Evolutionary conservation across 176 grass and related monocot genomes (phyloP).

Genomic region (Raddia guianensis): DNA sequence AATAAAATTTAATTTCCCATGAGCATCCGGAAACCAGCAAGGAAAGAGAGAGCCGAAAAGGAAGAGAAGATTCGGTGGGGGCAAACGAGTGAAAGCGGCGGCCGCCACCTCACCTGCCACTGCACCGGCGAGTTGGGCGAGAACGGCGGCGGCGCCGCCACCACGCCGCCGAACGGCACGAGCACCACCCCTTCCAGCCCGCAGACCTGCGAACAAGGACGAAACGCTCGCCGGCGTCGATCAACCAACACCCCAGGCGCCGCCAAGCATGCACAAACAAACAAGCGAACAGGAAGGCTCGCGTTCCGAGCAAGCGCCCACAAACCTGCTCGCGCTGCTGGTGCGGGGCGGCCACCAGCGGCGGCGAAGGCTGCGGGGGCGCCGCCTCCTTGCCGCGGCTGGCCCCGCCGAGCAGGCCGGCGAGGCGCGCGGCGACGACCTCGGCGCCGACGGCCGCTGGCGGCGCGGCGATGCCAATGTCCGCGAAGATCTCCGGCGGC

Average conservation of each 20-base stretch:
- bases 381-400: not conserved
- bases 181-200: not conserved
- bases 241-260: not conserved
- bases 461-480: conserved; percentile 51
- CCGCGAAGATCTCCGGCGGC: conserved; percentile 54
- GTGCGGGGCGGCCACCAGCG: not conserved
- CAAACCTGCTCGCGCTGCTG: conserved; percentile 22
- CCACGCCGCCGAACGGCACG: not conserved
- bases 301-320: not conserved
- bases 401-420: conserved; percentile 22
- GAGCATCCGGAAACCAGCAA: not conserved
- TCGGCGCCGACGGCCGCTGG: conserved; percentile 33
- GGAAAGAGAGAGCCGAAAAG: not conserved
- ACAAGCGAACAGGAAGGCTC: not conserved
- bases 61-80: not conserved
- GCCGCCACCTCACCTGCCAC: conserved; percentile 39
- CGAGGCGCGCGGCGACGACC: conserved; percentile 48
- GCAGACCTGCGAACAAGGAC: conserved; percentile 24
- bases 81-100: not conserved
- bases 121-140: conserved; percentile 20
- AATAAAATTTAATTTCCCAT: not conserved
- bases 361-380: not conserved
- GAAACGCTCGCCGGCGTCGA: no score
- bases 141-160: not conserved
- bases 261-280: not conserved